phyloP scores from a whole-genome alignment of 2,329 filamentous ascomycete species.

The Beauveria australis region DNA sequence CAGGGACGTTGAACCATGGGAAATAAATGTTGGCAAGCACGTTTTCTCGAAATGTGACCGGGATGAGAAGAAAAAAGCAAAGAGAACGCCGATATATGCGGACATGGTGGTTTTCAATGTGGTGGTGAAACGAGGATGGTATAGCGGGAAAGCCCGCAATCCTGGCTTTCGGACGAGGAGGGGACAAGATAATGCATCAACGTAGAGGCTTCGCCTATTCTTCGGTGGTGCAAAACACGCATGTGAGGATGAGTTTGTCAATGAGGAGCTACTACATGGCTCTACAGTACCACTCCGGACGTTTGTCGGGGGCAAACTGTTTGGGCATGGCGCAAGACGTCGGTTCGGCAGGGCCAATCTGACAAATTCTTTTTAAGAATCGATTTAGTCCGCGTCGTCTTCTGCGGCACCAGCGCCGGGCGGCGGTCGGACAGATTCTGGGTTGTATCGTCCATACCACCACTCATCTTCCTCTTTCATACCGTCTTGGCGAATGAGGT shows the following conservation, averaged over 20 bases:
- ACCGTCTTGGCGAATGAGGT: constrained; percentile 56
- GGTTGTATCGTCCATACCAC: constrained; percentile 47
- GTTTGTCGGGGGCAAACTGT: constrained; percentile 5
- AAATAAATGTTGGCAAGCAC: background rate
- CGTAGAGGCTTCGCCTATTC: background rate
- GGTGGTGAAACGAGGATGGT: background rate
- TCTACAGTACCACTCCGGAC: background rate
- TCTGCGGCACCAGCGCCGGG: constrained; percentile 42
- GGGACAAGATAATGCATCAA: background rate
- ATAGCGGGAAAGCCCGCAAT: background rate
- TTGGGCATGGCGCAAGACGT: background rate
- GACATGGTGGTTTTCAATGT: background rate
- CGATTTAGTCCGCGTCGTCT: constrained; percentile 35
- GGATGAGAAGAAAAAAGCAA: background rate
- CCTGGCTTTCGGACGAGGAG: background rate
- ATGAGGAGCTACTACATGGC: background rate
- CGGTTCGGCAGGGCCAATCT: background rate
- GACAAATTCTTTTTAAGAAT: constrained; percentile 1
- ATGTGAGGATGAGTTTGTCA: background rate
- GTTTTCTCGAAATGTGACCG: background rate
- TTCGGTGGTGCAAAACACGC: background rate
- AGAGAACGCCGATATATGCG: constrained; percentile 2
- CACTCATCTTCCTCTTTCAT: constrained; percentile 53
- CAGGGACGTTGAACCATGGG: background rate
- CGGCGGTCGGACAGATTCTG: constrained; percentile 47